A percentile compares a stretch with the other conserved stretches of the same genome.
phyloP scores from a whole-genome alignment of 352 stramenopile genomes.

The Globisporangium spinosum region DNA sequence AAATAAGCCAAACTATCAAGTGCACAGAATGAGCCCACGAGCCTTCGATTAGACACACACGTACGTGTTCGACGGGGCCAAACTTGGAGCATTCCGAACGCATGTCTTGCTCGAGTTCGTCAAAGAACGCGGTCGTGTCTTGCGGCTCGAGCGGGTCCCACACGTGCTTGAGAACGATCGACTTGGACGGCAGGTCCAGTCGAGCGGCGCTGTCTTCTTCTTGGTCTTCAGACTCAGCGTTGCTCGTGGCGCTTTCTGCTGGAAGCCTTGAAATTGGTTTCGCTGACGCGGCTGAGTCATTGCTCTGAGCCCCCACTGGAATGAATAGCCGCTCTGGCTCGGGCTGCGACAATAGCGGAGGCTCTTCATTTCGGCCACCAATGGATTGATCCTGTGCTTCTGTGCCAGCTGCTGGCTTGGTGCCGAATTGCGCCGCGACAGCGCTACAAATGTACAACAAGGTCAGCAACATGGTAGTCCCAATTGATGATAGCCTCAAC shows the following conservation, averaged over 20 bases:
- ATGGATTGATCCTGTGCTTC: background rate
- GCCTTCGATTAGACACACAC: background rate
- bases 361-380: background rate
- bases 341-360: slow-evolving; percentile 2
- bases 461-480: background rate
- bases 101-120: slow-evolving; percentile 81
- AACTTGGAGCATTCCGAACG: slow-evolving; percentile 65
- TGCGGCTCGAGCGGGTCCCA: slow-evolving; percentile 56
- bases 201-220: background rate
- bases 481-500: background rate
- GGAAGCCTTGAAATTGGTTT: background rate
- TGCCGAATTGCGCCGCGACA: slow-evolving; percentile 41
- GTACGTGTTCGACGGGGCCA: slow-evolving; percentile 53
- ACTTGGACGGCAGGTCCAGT: slow-evolving; percentile 50
- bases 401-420: slow-evolving; percentile 20
- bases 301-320: background rate
- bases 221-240: background rate
- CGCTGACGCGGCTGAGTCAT: background rate
- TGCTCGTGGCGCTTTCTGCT: background rate
- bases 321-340: slow-evolving; percentile 16
- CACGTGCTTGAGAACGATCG: slow-evolving; percentile 55
- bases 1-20: background rate
- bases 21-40: background rate
- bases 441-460: slow-evolving; percentile 28
- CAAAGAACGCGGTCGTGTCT: slow-evolving; percentile 52